Percentiles rank a stretch among this genome's conserved stretches.
phyloP scores from a whole-genome alignment of 169 alveolate genomes.

The Plasmodium knowlesi region DNA sequence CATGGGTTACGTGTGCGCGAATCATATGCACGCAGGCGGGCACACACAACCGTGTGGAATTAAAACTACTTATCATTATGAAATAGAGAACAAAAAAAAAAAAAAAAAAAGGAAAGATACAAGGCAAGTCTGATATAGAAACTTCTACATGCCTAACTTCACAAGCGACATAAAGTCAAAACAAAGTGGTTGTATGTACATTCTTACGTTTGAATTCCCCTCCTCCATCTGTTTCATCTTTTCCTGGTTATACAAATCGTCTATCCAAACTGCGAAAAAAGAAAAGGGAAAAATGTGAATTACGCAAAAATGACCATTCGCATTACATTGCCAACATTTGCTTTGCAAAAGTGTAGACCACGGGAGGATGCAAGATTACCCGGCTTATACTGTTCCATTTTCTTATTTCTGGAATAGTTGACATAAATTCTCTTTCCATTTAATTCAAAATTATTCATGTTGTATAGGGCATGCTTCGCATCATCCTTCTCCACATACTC shows the following conservation, averaged over 20 bases:
- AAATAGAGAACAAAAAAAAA: background rate
- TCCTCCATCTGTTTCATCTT: constrained; percentile 62
- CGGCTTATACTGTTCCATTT: constrained; percentile 68
- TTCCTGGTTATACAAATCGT: constrained; percentile 72
- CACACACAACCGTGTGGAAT: background rate
- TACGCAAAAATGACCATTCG: background rate
- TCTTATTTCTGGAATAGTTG: constrained; percentile 76
- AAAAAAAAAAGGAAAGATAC: background rate
- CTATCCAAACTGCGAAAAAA: constrained; percentile 55
- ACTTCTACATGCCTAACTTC: background rate
- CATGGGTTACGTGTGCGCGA: background rate
- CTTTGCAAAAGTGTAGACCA: background rate
- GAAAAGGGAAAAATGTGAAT: background rate
- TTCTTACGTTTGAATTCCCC: constrained; percentile 47
- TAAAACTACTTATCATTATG: background rate
- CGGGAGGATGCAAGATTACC: constrained; percentile 13
- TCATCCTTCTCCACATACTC: constrained; percentile 86
- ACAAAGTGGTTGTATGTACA: background rate
- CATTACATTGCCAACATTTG: background rate
- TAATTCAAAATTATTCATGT: constrained; percentile 83
- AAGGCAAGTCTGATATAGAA: background rate
- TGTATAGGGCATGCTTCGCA: constrained; percentile 85
- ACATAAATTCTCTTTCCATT: constrained; percentile 84
- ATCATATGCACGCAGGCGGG: background rate
- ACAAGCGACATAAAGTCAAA: background rate